Base-by-base conservation (phyloP, 345 rosid species). In the Moricandia arvensis region DNA sequence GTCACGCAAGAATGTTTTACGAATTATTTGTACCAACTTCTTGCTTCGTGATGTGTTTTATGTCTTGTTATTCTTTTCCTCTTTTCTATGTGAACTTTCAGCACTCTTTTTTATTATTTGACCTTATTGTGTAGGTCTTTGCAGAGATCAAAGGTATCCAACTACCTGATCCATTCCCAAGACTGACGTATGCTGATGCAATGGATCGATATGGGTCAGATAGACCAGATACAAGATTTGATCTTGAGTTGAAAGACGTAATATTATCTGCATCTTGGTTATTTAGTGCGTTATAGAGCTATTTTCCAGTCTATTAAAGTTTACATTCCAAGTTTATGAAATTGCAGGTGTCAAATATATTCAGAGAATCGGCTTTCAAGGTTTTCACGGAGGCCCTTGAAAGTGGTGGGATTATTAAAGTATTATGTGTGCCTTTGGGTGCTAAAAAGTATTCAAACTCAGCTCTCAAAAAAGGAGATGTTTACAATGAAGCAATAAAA, bases 401-500 rank as follows among this genome's bases (percentile, higher is more conserved):
- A 81, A 85, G 72, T 78, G 93, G 92, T 34, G 98, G 95, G 37
- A 77, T 84, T 71, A 81, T 94, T 66, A 94, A 91, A 80, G 88
- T 83, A 17, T 62, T 94, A 31, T 86, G 96, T 80, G 92, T 89
- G 67, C 98, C 96, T 73, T 85, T 76, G 8, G 92, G 96, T 35
- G 86, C 93, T 70, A 84, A 89, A 82, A 75, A 29, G 33, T 91
- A 87, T 80, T 94, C 97, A 49, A 94, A 87, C 72, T 87, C 96
- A n/a, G 87, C 92, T 78, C 93, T 94, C 41, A 94, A 91, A 83
- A 94, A 94, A 84, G 98, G 98, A 77, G 92, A 92, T 75, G 43
- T 94, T 66, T 87, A 86, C 79, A 85, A 63, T 47, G 91, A 91
- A 84, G 96, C 97, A 54, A 74, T 89, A 15, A 89, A 88, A 79